Evolutionary conservation across 176 grass and related monocot species (phyloP).

Genomic region (Echinochloa phyllopogon): DNA sequence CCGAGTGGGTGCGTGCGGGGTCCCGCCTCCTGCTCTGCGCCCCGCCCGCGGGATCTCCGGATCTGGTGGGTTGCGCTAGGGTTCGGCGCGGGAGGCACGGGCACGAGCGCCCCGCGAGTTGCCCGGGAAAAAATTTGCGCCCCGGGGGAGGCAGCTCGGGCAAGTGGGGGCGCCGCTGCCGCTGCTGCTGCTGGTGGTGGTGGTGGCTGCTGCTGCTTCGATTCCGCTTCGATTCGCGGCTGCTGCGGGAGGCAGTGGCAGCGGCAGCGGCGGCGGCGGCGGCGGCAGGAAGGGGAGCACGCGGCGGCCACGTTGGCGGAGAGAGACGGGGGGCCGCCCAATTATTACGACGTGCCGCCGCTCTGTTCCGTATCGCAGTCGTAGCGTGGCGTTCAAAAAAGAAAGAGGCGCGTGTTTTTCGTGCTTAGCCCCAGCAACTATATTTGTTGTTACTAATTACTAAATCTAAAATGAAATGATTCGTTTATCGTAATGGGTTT

Average conservation of each 20-base stretch:
- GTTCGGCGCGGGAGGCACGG: constrained; percentile 16
- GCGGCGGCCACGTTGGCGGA: constrained; percentile 19
- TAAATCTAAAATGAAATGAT: too few relatives aligned
- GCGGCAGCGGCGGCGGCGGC: background rate
- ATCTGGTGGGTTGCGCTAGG: constrained; percentile 30
- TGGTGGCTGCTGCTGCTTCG: background rate
- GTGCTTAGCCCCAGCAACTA: background rate
- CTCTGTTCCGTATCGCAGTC: background rate
- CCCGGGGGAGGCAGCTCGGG: background rate
- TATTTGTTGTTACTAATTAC: too few relatives aligned
- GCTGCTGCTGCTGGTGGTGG: background rate
- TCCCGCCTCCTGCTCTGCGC: background rate
- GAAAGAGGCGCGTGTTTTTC: background rate
- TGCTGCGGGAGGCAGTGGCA: background rate
- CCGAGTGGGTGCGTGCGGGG: background rate
- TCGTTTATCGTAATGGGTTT: too few relatives aligned
- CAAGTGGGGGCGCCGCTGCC: background rate
- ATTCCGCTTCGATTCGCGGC: constrained; percentile 31
- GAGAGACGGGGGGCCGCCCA: background rate
- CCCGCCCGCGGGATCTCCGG: constrained; percentile 41
- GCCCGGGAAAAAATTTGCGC: constrained; percentile 11
- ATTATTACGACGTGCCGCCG: background rate
- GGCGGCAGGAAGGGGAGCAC: background rate
- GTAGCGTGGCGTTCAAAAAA: background rate
- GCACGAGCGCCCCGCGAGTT: constrained; percentile 42